Conservation (phyloP, 495 filamentous ascomycete species). For the Xylaria cubensis region DNA sequence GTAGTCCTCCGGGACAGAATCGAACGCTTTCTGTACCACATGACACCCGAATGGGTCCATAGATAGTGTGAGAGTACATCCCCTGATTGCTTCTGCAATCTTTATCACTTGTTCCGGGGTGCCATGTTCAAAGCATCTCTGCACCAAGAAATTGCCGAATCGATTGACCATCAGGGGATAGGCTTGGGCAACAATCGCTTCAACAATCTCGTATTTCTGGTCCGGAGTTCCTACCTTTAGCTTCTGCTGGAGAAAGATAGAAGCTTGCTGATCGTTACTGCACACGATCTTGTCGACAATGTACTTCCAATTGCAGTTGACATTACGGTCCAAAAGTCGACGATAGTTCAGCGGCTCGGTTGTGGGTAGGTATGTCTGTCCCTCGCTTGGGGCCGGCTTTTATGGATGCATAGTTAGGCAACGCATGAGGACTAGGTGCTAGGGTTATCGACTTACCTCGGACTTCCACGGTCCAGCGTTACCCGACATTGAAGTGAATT, state of each 20-base stretch:
- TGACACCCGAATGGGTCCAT: constrained; percentile 99
- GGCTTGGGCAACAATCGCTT: constrained; percentile 93
- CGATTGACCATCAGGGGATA: constrained; percentile 98
- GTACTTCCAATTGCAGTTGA: constrained; percentile 98
- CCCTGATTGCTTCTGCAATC: constrained; percentile 93
- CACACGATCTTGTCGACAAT: constrained; percentile 99
- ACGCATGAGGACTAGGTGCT: neutral
- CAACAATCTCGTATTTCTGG: constrained; percentile 96
- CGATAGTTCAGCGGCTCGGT: constrained; percentile 97
- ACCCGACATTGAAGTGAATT: constrained; percentile 66
- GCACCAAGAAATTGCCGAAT: constrained; percentile 97
- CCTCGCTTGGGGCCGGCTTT: constrained; percentile 57
- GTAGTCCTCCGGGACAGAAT: constrained; percentile 95
- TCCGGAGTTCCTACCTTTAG: constrained; percentile 95
- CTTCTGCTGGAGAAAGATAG: constrained; percentile 98
- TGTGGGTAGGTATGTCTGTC: constrained; percentile 82
- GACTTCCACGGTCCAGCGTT: constrained; percentile 52
- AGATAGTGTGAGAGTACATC: constrained; percentile 90
- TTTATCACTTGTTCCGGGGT: constrained; percentile 93
- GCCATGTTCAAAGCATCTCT: constrained; percentile 98
- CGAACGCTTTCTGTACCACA: constrained; percentile 97
- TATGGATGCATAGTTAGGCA: constrained; percentile 26
- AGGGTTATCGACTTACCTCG: constrained; percentile 51
- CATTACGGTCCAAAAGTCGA: constrained; percentile 91
- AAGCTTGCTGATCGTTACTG: constrained; percentile 98